A percentile compares a stretch with the other conserved stretches of the same genome.
phyloP scores from a whole-genome alignment of 257 asterid genomes.

The Thymus mandschuricus region DNA sequence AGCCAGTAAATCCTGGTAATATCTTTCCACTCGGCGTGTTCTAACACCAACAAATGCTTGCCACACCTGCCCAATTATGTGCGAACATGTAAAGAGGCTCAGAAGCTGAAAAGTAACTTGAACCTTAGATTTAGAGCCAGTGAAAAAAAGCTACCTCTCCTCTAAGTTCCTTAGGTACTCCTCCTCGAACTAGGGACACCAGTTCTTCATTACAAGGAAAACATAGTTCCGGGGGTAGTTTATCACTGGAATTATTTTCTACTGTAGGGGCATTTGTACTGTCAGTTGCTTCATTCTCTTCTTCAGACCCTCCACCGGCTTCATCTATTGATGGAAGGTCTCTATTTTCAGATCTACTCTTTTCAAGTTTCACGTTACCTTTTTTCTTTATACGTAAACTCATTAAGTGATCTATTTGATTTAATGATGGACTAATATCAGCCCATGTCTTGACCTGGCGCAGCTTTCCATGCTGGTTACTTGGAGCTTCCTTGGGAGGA shows the following conservation, averaged over 20 bases:
- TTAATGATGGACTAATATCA: slow-evolving; percentile 59
- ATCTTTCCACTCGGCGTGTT: slow-evolving; percentile 74
- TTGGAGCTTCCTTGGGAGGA: slow-evolving; percentile 40
- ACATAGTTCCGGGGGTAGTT: slow-evolving; percentile 12
- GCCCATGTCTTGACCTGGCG: slow-evolving; percentile 69
- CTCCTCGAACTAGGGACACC: slow-evolving; percentile 82
- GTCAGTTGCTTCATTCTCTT: slow-evolving; percentile 43
- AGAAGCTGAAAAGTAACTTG: slow-evolving; percentile 10
- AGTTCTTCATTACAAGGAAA: slow-evolving; percentile 81
- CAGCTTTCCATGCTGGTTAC: slow-evolving; percentile 40
- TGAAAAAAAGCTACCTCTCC: slow-evolving; percentile 68
- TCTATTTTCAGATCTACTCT: slow-evolving; percentile 19
- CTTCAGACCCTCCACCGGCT: slow-evolving; percentile 47
- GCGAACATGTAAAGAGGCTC: slow-evolving; percentile 24
- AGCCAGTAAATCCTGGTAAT: slow-evolving; percentile 76
- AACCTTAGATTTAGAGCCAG: slow-evolving; percentile 23
- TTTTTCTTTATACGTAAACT: slow-evolving; percentile 64
- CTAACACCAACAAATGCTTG: slow-evolving; percentile 91
- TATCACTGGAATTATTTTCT: not conserved
- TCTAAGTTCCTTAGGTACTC: slow-evolving; percentile 90
- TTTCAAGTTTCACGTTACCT: slow-evolving; percentile 42
- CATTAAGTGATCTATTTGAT: slow-evolving; percentile 63
- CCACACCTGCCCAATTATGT: slow-evolving; percentile 78
- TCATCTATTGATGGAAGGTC: slow-evolving; percentile 57
- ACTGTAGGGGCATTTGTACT: slow-evolving; percentile 40